Evolutionary conservation across 495 filamentous ascomycete species (phyloP), one percentile per base, ranked within the genome.

Genomic region (Lepidopterella palustris): DNA sequence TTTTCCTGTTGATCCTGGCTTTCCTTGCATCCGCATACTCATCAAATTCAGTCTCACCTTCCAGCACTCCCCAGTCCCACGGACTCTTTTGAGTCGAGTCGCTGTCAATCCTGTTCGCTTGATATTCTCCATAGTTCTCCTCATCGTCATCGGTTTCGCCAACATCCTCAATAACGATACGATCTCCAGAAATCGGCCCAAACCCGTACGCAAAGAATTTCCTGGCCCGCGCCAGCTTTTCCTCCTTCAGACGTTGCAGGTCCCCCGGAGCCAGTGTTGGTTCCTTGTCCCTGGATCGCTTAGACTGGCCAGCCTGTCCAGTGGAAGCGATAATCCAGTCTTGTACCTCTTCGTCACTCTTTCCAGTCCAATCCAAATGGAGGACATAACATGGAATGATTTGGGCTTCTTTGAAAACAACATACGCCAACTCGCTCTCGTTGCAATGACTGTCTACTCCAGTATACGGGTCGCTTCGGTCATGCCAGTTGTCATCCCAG

Each of bases 141-240:
- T 77, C 73, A 49, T 77, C 74, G 23, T 76, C 74, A 28, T 68
- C 64, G 11, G 71, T 60, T 28, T 74, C 72, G 0, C 71, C 73
- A 21, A 73, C 65, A 55, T 77, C 74, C 56, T 77, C 72, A 51
- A 77, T 71, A 1, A 73, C 72, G 26, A 76, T 72, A 27, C 27
- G 64, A 0, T 61, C 64, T 5, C 69, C 72, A 0, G 59, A 72
- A n/a, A 72, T 69, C 4, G 73, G 72, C 0, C 74, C 74, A 61
- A 65, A 77, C 10, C 74, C 74, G 50, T 73, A 75, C 2, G 74
- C 73, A 53, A 77, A 77, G 60, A 68, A 76, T 50, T 77, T 77
- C n/a, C 64, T 42, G 0, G 73, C 74, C 25, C 68, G 65, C 6
- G 73, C 69, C 13, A 73, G 57, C 15, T 59, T 50, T 23, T 70